Conservation (phyloP, 257 asterid genomes). For the Eucommia ulmoides region DNA sequence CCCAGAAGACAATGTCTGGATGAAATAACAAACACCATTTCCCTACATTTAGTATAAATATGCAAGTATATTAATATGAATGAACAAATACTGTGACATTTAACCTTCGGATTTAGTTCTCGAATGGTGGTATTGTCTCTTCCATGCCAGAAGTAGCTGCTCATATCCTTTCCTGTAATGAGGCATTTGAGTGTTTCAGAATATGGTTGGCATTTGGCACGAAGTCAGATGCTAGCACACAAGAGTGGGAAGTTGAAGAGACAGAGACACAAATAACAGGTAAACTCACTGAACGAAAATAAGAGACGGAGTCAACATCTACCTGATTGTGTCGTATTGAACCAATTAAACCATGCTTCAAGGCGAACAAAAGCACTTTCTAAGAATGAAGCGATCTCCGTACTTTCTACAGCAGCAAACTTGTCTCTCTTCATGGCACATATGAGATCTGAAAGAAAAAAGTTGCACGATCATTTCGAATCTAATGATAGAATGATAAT, state of each 20-base stretch:
- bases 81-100: slow-evolving; percentile 6
- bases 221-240: background rate
- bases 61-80: no score
- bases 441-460: slow-evolving; percentile 45
- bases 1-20: slow-evolving; percentile 88
- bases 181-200: background rate
- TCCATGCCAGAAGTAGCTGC: slow-evolving; percentile 96
- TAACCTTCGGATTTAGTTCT: slow-evolving; percentile 95
- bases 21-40: slow-evolving; percentile 14
- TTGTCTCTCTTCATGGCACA: slow-evolving; percentile 55
- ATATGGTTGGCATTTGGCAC: background rate
- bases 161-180: slow-evolving; percentile 50
- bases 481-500: background rate
- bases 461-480: slow-evolving; percentile 1
- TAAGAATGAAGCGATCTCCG: slow-evolving; percentile 53
- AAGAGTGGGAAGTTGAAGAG: background rate
- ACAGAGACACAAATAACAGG: background rate
- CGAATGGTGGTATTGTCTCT: slow-evolving; percentile 55
- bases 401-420: slow-evolving; percentile 46
- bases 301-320: slow-evolving; percentile 11
- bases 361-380: slow-evolving; percentile 72
- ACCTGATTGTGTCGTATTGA: slow-evolving; percentile 90
- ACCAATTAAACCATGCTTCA: slow-evolving; percentile 96
- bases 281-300: no score
- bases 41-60: no score